Base-by-base conservation (phyloP, 2,329 filamentous ascomycete species). In the Sporothrix globosa region DNA sequence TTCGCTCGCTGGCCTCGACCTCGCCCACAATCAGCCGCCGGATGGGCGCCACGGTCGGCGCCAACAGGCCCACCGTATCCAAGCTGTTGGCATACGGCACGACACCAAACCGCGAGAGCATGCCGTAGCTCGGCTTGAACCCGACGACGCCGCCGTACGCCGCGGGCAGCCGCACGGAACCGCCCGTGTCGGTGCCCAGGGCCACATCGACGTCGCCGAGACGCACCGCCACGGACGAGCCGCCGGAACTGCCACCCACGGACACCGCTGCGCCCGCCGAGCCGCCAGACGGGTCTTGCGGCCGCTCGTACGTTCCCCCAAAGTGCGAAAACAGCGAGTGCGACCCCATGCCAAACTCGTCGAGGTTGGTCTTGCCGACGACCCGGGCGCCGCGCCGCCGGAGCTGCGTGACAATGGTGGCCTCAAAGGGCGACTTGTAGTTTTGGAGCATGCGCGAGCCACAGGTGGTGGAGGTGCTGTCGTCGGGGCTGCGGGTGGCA, bases 51-150 rank as follows among this genome's bases (percentile, higher is more conserved):
- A 88, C 86, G 3, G 82, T 82, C 61, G 78, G 81, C 0, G 89
- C 88, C 56, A 97, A 75, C 3, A 97, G 84, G 0, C 94, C 94
- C 10, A 97, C 92, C 0, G 94, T 97, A 77, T 97, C 94, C 10
- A 97, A 82, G 1, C 92, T 97, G 79, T 97, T 97, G 10, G 94
- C 94, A 78, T 97, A 97, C 17, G 93, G 91, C 66, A 97, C 88
- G 2, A 97, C 92, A 1, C 94, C 94, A 83, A 90, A 92, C 71
- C 94, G 86, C 58, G 92, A 96, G 41, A 97, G 80, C 81, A 95
- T 86, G 19, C 94, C 94, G 77, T 97, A 97, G 39, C 92, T 96
- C 1, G 94, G 94, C 80, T 97, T 97, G 80, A 94, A 97, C 0
- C 94, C 94, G 19, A 95, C 85, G 0, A 90, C 86, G 3, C 92